Evolutionary conservation across 352 stramenopile species (phyloP), one percentile per base, ranked within the genome.

Genomic region (Pythium phragmitis): DNA sequence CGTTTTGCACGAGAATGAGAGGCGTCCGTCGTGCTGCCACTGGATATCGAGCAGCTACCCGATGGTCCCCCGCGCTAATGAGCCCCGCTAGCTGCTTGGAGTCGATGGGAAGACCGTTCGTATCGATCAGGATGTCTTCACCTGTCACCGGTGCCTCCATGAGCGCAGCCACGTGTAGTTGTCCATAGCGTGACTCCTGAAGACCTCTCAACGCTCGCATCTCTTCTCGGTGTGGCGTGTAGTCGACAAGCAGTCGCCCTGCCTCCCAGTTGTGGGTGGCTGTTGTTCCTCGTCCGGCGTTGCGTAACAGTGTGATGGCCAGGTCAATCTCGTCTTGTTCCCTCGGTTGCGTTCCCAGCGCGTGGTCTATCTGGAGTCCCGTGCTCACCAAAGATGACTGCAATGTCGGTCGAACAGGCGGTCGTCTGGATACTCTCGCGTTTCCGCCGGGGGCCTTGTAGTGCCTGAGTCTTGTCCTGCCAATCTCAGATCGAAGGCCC

Each of bases 261-360:
- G 26, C 45, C 3, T 30, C 6, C 45, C 45, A 30, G 45, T 26
- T 50, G 45, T 50, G n/a, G 9, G 14, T 16, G 1, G 33, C 45
- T 2, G 13, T 50, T 2, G 45, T 30, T 16, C 45, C 45, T 14
- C n/a, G 17, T 9, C 45, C 45, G 0, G 45, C 11, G 4, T 16
- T 1, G 2, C 13, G 45, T 16, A 50, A n/a, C 7, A 50, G 45
- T 7, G 2, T 7, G 6, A 2, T 26, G 2, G n/a, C 45, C 6
- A 50, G n/a, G 1, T 50, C 45, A n/a, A 30, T 16, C 45, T 50
- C 45, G n/a, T 50, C 45, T n/a, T 13, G n/a, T 50, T 50, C n/a
- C 7, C 45, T 7, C 6, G 19, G n/a, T 33, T 50, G 45, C 1
- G 45, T 14, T 0, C 33, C 45, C 2, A 2, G 2, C 41, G n/a